Evolutionary conservation across 805 yeast species (phyloP), one percentile per base, ranked within the genome.

Genomic region (Candida vartiovaarae): DNA sequence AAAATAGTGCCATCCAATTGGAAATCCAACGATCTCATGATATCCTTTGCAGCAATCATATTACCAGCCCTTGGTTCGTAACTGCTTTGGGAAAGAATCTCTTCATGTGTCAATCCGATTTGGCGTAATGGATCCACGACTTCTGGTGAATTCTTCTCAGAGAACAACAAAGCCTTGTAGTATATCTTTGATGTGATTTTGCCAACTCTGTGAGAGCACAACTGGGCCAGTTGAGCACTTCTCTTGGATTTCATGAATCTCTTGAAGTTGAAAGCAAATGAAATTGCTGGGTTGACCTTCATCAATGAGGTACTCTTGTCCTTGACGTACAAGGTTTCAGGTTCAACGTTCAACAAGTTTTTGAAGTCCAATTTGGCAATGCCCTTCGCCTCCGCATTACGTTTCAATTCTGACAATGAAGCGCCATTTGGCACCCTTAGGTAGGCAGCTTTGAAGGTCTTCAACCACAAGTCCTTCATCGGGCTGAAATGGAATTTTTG

Each of bases 131-230:
- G 73, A 44, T 73, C 57, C 6, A 45, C 34, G 10, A 61, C 60
- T 20, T 61, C 62, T 6, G 77, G 75, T 5, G 82, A 74, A 39
- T 65, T 66, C 49, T 66, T 70, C 59, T 88, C 96, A 20, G 84
- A 68, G 34, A 73, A 57, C 15, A 62, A 51, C 45, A 93, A 71
- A 4, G 81, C 78, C 8, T 70, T 61, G 38, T 70, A 68, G 58
- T 85, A 91, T 8, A 93, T 71, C 36, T 69, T 62, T 0, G 93
- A 71, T 0, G 95, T 71, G 3, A 84, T 61, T 6, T 71, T 63
- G 3, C 98, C 98, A 30, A 89, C 63, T 42, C 87, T 72, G 38
- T 83, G 81, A 29, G 72, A 68, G 10, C 82, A 84, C 40, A 84
- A 71, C 31, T 76, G 75, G 1, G 69, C 76, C 11, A 93, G 68